Conservation (phyloP, 352 stramenopile genomes). For the Globisporangium orthogonon region DNA sequence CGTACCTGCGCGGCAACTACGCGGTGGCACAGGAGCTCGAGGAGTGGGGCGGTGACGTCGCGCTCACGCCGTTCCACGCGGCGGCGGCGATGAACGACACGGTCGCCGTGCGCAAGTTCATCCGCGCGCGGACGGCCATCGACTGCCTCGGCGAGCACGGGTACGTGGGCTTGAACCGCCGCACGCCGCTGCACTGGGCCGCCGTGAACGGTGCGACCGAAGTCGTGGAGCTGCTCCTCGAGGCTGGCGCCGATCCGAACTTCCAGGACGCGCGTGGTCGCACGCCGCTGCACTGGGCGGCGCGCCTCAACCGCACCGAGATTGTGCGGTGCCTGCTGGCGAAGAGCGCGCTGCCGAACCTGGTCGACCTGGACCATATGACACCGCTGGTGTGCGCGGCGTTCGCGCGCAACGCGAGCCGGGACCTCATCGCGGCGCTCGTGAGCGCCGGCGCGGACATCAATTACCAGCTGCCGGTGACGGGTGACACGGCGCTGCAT, state of each 20-base stretch:
- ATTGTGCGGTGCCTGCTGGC: slow-evolving; percentile 43
- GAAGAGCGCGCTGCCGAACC: slow-evolving; percentile 29
- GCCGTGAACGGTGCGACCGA: slow-evolving; percentile 56
- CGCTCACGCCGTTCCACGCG: slow-evolving; percentile 70
- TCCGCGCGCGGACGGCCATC: slow-evolving; percentile 47
- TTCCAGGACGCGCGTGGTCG: slow-evolving; percentile 69
- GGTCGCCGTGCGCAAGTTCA: slow-evolving; percentile 44
- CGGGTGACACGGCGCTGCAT: slow-evolving; percentile 69
- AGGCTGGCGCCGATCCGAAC: slow-evolving; percentile 59
- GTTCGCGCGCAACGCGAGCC: slow-evolving; percentile 26
- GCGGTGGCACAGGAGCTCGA: slow-evolving; percentile 71
- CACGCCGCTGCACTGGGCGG: slow-evolving; percentile 74
- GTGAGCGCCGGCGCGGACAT: slow-evolving; percentile 62
- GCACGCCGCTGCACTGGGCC: slow-evolving; percentile 77
- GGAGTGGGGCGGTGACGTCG: slow-evolving; percentile 74
- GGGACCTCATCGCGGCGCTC: slow-evolving; percentile 47
- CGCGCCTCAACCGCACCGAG: slow-evolving; percentile 47
- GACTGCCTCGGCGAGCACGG: slow-evolving; percentile 75
- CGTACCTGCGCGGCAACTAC: slow-evolving; percentile 74
- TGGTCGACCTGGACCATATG: slow-evolving; percentile 55
- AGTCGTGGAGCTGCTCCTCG: slow-evolving; percentile 56
- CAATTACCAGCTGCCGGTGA: slow-evolving; percentile 55
- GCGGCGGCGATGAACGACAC: slow-evolving; percentile 61
- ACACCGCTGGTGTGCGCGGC: slow-evolving; percentile 69
- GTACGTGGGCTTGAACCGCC: slow-evolving; percentile 73